Conservation (phyloP, 768 basidiomycete species). For the Pleurotus pulmonarius region DNA sequence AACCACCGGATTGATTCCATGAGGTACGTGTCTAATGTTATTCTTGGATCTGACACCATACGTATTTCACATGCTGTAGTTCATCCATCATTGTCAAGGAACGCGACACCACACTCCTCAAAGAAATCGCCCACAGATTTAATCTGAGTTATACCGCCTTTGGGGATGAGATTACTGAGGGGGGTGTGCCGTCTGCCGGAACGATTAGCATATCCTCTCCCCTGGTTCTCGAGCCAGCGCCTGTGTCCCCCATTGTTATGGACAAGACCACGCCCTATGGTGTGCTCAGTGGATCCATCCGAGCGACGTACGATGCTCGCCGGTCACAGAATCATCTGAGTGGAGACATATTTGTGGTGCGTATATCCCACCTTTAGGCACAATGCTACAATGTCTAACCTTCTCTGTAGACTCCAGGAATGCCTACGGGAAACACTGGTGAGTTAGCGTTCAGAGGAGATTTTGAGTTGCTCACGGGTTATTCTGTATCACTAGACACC, state of each 20-base stretch:
- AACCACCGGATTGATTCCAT: constrained; percentile 68
- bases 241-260: constrained; percentile 44
- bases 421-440: constrained; percentile 62
- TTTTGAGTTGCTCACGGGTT: no score
- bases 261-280: constrained; percentile 42
- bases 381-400: constrained; percentile 15
- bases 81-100: constrained; percentile 40
- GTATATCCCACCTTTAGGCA: background rate
- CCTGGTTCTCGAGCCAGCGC: constrained; percentile 61
- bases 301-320: constrained; percentile 52
- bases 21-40: constrained; percentile 30
- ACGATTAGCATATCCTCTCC: constrained; percentile 48
- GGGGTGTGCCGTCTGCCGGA: constrained; percentile 34
- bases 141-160: constrained; percentile 62
- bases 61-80: constrained; percentile 22
- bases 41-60: background rate
- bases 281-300: constrained; percentile 64
- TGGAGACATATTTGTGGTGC: background rate
- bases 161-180: constrained; percentile 34
- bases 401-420: constrained; percentile 47
- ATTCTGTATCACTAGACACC: constrained; percentile 39
- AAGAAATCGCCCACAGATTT: constrained; percentile 42
- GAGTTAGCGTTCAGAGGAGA: constrained; percentile 9
- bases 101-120: constrained; percentile 42
- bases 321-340: constrained; percentile 20